Evolutionary conservation across 1,139 yeast species (phyloP).

Genomic region (Suhomyces anneliseae): DNA sequence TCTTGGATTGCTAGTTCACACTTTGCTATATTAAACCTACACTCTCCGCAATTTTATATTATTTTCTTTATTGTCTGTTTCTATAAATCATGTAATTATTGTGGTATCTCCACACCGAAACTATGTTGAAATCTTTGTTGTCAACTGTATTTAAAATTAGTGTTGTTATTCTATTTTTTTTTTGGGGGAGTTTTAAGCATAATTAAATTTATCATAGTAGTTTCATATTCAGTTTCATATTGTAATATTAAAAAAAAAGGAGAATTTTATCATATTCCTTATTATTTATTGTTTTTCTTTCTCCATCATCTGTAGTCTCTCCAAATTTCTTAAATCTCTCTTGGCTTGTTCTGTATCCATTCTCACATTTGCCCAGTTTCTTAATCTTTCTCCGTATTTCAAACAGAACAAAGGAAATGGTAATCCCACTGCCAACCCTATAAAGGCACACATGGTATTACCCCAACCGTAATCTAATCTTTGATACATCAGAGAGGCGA

Average conservation of each 20-base stretch:
- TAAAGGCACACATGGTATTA: constrained; percentile 57
- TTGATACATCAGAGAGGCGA: constrained; percentile 45
- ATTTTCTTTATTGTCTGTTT: too few species aligned
- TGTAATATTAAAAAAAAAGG: too few species aligned
- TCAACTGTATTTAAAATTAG: not conserved
- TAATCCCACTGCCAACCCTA: constrained; percentile 56
- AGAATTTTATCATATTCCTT: not conserved
- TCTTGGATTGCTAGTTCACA: too few species aligned
- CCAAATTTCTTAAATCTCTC: constrained; percentile 38
- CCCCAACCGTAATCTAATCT: constrained; percentile 65
- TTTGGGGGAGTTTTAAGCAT: too few species aligned
- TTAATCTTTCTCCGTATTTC: constrained; percentile 53
- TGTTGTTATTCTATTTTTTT: not conserved
- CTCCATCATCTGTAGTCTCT: constrained; percentile 21
- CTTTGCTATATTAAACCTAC: too few species aligned
- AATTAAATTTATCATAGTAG: too few species aligned
- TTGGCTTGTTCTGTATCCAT: constrained; percentile 41
- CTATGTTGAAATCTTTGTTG: too few species aligned
- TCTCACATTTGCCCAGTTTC: constrained; percentile 55
- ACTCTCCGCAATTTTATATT: too few species aligned
- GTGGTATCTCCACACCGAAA: too few species aligned
- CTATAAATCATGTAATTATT: too few species aligned
- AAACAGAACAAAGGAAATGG: constrained; percentile 64
- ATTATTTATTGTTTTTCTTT: not conserved
- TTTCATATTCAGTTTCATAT: not conserved